Evolutionary conservation across 352 stramenopile genomes (phyloP), one percentile per base, ranked within the genome.

Genomic region (Phytophthora tentaculata): DNA sequence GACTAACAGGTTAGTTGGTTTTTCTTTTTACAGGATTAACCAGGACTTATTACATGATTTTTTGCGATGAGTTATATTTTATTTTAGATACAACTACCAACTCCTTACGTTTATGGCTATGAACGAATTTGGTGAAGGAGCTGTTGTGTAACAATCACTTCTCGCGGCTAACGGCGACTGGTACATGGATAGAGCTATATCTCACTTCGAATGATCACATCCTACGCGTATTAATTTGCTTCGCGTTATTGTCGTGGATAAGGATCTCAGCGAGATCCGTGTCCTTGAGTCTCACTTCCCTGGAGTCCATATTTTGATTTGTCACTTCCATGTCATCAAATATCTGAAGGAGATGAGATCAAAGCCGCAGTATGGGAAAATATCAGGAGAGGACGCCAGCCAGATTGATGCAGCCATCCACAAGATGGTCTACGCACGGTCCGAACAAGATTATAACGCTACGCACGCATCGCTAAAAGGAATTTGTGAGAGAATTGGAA

Each of bases 11-110:
- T 74, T 6, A 3, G 37, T 45, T 13, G n/a, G n/a, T n/a, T n/a
- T n/a, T n/a, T n/a, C n/a, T 3, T 19, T 4, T 22, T 3, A 32
- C 26, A 32, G 4, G 3, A 32, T 32, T 8, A 3, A 32, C 8
- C 3, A 32, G 8, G 7, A 4, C 23, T 16, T 49, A 5, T n/a
- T 24, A n/a, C 39, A 56, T 12, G 50, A 56, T 47, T n/a, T n/a
- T n/a, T n/a, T n/a, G n/a, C 41, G 8, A 47, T 63, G 28, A n/a
- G 50, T 61, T 1, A 1, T 60, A n/a, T n/a, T n/a, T n/a, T n/a
- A n/a, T 35, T 47, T 19, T 28, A 73, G 58, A 8, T 63, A 68
- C 58, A 76, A 76, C 16, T 73, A 73, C 29, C 69, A 72, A 17
- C 19, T 67, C 0, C n/a, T 37, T 1, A 53, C 57, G 16, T 60